phyloP scores from a whole-genome alignment of 257 asterid genomes.

The Nicotiana tabacum region DNA sequence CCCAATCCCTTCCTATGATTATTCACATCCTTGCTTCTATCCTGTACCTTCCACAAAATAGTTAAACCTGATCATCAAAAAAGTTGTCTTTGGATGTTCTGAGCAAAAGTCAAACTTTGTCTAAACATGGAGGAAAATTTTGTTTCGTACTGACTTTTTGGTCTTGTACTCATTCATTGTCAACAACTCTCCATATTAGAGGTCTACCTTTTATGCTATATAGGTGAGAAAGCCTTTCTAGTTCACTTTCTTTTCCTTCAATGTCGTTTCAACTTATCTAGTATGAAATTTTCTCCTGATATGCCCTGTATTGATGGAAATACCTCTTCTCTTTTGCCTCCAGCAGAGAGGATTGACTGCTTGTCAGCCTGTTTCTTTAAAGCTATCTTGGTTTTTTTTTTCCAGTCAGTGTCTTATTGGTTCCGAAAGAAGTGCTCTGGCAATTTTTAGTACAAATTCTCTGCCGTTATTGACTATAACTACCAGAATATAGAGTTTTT shows the following conservation, averaged over 20 bases:
- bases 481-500: neutral
- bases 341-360: neutral
- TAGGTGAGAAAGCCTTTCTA: neutral
- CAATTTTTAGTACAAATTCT: neutral
- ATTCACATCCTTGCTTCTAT: neutral
- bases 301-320: neutral
- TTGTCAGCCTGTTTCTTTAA: neutral
- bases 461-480: neutral
- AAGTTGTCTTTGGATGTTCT: neutral
- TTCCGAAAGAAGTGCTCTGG: neutral
- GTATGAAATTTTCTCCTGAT: neutral
- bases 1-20: neutral
- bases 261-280: neutral
- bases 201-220: neutral
- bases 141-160: neutral
- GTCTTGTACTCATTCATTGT: neutral
- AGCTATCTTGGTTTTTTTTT: neutral
- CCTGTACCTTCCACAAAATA: neutral
- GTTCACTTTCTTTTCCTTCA: conserved; percentile 5
- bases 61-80: neutral
- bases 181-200: neutral
- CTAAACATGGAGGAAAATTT: neutral
- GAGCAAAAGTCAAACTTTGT: neutral
- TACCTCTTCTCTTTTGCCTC: neutral
- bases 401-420: neutral